These are phyloP conservation scores for Yamadazyma diddensiae DNA, from an alignment of 1,139 yeast genomes.

Conservation along the genomic window DNA sequence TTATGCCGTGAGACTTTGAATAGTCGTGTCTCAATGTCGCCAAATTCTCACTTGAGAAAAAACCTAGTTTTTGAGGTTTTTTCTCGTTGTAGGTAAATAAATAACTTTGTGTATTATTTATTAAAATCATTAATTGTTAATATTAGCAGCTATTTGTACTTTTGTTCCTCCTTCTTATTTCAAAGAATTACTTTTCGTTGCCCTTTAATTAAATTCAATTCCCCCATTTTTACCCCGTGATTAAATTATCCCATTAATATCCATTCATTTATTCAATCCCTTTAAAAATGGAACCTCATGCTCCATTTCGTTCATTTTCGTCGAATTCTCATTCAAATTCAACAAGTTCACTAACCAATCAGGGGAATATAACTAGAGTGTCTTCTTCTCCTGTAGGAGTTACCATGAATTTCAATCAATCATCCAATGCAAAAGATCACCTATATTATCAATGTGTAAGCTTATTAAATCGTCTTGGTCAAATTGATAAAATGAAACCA, in stretches of 20 bases:
- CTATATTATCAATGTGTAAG: conserved; percentile 68
- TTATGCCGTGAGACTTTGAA: neutral
- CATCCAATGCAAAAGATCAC: conserved; percentile 67
- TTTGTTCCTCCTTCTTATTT: no score
- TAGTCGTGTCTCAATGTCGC: no score
- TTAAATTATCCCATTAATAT: neutral
- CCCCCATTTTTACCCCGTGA: no score
- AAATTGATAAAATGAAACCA: conserved; percentile 70
- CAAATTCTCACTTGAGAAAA: neutral
- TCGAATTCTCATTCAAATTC: conserved; percentile 30
- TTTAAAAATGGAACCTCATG: conserved; percentile 19
- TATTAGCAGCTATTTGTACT: no score
- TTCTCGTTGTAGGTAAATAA: conserved; percentile 1
- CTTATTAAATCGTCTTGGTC: conserved; percentile 55
- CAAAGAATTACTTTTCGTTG: no score
- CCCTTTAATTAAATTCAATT: no score
- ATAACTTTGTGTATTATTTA: conserved; percentile 1
- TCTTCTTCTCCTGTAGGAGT: conserved; percentile 45
- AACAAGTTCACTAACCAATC: conserved; percentile 15
- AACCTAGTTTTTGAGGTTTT: no score
- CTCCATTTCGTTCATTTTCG: conserved; percentile 38
- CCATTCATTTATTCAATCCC: neutral
- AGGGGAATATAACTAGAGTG: conserved; percentile 33
- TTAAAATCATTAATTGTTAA: no score
- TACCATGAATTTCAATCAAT: conserved; percentile 51